These are phyloP conservation scores for Cucurbita moschata DNA, from an alignment of 306 rosid species.

Conservation along the genomic window DNA sequence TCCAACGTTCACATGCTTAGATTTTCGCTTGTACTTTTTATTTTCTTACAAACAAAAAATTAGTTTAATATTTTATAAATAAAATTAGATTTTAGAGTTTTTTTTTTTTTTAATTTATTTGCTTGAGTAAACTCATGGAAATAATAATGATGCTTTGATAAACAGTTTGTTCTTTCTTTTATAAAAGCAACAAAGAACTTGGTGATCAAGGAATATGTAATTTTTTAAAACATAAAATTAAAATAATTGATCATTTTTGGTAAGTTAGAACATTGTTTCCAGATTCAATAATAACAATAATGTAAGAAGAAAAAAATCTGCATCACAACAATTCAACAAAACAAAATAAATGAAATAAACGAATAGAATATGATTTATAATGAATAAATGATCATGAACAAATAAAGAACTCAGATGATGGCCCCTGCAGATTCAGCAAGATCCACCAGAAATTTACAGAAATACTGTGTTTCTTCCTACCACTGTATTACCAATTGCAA, in stretches of 20 bases:
- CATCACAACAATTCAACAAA: neutral
- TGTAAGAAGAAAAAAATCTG: neutral
- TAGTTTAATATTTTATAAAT: too few relatives aligned
- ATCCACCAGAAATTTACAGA: neutral
- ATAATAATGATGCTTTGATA: too few relatives aligned
- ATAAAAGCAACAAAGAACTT: neutral
- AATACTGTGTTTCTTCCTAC: neutral
- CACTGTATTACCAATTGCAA: neutral
- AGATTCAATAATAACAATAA: neutral
- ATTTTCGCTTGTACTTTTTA: too few relatives aligned
- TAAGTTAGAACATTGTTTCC: neutral
- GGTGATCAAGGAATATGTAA: neutral
- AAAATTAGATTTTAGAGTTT: too few relatives aligned
- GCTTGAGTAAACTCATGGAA: too few relatives aligned
- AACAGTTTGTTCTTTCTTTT: too few relatives aligned
- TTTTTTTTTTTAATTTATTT: too few relatives aligned
- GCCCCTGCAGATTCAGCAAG: neutral
- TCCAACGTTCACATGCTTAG: neutral
- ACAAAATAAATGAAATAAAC: neutral
- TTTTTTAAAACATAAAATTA: neutral
- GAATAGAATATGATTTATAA: neutral
- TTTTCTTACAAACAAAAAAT: too few relatives aligned
- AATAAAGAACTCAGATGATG: neutral
- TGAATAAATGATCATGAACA: neutral
- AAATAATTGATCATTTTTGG: neutral